Evolutionary conservation across 148 eudicot species (phyloP).

Genomic region (Diospyros lotus): DNA sequence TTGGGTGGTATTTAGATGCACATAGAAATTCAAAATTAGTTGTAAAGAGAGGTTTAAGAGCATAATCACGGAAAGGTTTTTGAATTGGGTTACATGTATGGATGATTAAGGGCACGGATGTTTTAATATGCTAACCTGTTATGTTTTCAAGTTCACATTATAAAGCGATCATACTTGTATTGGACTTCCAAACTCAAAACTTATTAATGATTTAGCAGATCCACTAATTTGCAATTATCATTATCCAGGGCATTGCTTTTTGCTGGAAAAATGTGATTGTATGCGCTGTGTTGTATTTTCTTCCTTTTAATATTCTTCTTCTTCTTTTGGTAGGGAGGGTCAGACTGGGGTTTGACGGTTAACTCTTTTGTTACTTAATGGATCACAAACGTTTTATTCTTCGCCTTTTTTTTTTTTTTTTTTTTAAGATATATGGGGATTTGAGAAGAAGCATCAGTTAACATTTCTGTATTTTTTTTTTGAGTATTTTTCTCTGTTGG

Average conservation of each 20-base stretch:
- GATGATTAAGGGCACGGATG: neutral
- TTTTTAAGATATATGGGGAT: too few relatives aligned
- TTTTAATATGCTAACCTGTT: neutral
- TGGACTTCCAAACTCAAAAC: neutral
- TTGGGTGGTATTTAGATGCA: neutral
- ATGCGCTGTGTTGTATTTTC: neutral
- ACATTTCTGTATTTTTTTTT: too few relatives aligned
- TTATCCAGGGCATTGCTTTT: neutral
- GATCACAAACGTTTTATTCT: too few relatives aligned
- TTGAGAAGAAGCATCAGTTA: too few relatives aligned
- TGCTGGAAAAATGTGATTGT: neutral
- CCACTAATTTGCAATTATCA: neutral
- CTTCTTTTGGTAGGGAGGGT: too few relatives aligned
- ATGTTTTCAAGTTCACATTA: neutral
- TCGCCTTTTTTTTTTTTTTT: neutral
- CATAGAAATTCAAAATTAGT: neutral
- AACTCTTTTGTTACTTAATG: too few relatives aligned
- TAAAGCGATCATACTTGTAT: neutral
- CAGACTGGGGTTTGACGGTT: too few relatives aligned
- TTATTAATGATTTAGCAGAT: neutral
- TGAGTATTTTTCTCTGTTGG: too few relatives aligned
- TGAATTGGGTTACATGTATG: neutral
- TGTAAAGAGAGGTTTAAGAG: neutral
- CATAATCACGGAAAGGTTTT: neutral
- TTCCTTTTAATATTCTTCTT: neutral